Conservation (phyloP, 202 grass and related monocot species). For the Setaria viridis region DNA sequence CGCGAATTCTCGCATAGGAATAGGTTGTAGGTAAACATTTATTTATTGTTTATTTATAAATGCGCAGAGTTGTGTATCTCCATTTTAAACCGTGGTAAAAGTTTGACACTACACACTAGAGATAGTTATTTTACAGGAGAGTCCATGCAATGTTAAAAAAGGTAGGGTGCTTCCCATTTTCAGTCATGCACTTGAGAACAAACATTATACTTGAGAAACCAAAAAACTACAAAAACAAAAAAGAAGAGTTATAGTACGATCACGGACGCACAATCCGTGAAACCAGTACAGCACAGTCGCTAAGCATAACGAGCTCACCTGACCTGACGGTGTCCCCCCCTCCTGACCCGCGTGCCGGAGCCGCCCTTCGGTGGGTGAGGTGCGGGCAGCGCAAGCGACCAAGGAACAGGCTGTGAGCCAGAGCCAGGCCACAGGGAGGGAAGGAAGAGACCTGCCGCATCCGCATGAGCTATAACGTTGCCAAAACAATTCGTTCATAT, state of each 20-base stretch:
- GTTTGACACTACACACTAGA: background rate
- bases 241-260: slow-evolving; percentile 14
- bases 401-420: slow-evolving; percentile 51
- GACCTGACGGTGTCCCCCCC: slow-evolving; percentile 37
- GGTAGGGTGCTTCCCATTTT: background rate
- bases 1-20: background rate
- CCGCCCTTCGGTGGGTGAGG: slow-evolving; percentile 32
- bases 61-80: background rate
- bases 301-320: slow-evolving; percentile 42
- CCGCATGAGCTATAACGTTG: slow-evolving; percentile 30
- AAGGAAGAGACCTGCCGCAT: background rate
- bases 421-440: no score
- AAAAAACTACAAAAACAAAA: background rate
- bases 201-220: background rate
- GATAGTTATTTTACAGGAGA: background rate
- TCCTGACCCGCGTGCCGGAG: slow-evolving; percentile 32
- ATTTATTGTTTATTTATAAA: background rate
- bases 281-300: slow-evolving; percentile 15
- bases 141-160: background rate
- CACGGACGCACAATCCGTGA: slow-evolving; percentile 41
- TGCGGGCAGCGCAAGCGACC: slow-evolving; percentile 53
- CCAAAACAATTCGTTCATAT: background rate
- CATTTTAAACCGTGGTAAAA: background rate
- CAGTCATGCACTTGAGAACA: background rate
- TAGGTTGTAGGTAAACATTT: background rate